Evolutionary conservation across 2,329 filamentous ascomycete genomes (phyloP).

Genomic region (Neoascochyta sp.): DNA sequence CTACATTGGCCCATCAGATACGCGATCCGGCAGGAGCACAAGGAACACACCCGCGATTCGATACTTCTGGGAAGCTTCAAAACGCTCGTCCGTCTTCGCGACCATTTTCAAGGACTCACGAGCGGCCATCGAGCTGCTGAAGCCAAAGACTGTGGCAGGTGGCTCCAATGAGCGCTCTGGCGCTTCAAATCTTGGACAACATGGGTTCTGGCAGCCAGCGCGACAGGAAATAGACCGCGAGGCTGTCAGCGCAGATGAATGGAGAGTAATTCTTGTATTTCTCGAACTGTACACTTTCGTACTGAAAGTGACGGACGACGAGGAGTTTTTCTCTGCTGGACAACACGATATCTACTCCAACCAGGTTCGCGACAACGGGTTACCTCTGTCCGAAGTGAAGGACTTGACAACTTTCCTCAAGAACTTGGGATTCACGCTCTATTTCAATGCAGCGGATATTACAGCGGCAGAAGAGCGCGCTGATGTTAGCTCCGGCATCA

Average conservation of each 20-base stretch:
- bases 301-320: slow-evolving; percentile 88
- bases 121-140: slow-evolving; percentile 56
- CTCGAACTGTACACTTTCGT: slow-evolving; percentile 93
- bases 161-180: slow-evolving; percentile 5
- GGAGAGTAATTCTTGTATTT: slow-evolving; percentile 85
- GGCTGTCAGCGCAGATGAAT: slow-evolving; percentile 61
- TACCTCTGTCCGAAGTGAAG: slow-evolving; percentile 68
- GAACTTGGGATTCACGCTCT: slow-evolving; percentile 82
- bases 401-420: slow-evolving; percentile 80
- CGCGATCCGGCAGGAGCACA: slow-evolving; percentile 29
- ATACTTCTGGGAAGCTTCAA: slow-evolving; percentile 76
- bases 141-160: slow-evolving; percentile 32
- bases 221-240: slow-evolving; percentile 30
- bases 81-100: slow-evolving; percentile 55
- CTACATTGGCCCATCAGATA: slow-evolving; percentile 67
- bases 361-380: slow-evolving; percentile 55
- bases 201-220: slow-evolving; percentile 34
- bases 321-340: slow-evolving; percentile 76
- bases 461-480: slow-evolving; percentile 45
- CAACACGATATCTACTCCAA: slow-evolving; percentile 26
- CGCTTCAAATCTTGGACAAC: slow-evolving; percentile 14
- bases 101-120: slow-evolving; percentile 56
- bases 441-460: slow-evolving; percentile 74
- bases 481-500: slow-evolving; percentile 45
- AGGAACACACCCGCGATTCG: slow-evolving; percentile 62